phyloP scores from a whole-genome alignment of 345 rosid species.

The Anacardium occidentale region DNA sequence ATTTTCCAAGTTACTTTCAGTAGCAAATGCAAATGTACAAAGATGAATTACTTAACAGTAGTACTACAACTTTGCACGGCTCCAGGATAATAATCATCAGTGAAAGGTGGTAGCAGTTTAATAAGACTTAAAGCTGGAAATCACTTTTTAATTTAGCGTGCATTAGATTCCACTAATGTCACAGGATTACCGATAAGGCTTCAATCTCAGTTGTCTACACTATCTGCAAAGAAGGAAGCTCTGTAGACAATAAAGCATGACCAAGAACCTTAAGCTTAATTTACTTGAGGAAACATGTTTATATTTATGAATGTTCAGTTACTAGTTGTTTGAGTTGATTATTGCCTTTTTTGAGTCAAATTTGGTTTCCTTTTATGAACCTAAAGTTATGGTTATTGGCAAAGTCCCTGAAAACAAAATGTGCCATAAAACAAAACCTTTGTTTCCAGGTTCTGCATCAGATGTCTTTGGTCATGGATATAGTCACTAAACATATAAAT shows the following conservation, averaged over 20 bases:
- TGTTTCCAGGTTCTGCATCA: neutral
- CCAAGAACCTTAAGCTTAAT: neutral
- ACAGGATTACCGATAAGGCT: neutral
- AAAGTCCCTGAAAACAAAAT: neutral
- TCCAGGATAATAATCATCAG: neutral
- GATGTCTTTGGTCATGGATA: neutral
- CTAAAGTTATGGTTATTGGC: too few relatives aligned
- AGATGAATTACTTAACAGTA: constrained; percentile 6
- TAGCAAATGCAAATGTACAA: neutral
- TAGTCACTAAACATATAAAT: neutral
- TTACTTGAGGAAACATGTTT: neutral
- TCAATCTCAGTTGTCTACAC: neutral
- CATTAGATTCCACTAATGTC: neutral
- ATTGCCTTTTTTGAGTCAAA: neutral
- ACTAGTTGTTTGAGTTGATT: too few relatives aligned
- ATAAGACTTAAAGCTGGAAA: too few relatives aligned
- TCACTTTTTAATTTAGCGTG: neutral
- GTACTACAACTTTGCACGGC: neutral
- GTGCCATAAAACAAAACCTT: neutral
- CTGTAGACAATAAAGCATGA: neutral
- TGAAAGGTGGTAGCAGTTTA: neutral
- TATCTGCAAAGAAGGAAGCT: neutral
- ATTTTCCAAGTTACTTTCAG: constrained; percentile 18
- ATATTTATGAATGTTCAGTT: too few relatives aligned
- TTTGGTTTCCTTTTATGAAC: too few relatives aligned